Evolutionary conservation across 78 protist genomes (phyloP).

Genomic region (Dictyostelium capitatum): DNA sequence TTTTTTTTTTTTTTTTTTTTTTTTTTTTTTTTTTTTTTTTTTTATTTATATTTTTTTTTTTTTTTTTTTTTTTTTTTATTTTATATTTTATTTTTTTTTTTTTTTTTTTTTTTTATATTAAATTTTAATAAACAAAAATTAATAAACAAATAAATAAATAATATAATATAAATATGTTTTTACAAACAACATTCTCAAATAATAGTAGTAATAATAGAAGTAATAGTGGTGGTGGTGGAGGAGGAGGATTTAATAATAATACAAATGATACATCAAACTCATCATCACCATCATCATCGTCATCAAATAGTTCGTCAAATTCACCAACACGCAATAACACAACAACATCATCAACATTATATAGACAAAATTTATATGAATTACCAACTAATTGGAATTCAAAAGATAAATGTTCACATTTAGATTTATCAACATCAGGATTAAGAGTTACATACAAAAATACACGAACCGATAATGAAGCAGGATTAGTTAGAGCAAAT

Average conservation of each 20-base stretch:
- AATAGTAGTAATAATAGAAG: neutral
- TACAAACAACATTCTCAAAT: conserved; percentile 31
- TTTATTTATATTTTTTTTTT: no score
- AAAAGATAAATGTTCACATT: conserved; percentile 43
- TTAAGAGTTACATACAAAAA: conserved; percentile 53
- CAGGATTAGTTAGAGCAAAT: conserved; percentile 81
- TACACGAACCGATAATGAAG: conserved; percentile 75
- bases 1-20: no score
- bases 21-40: no score
- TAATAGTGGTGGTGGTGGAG: neutral
- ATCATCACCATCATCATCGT: neutral
- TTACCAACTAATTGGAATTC: conserved; percentile 74
- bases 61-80: no score
- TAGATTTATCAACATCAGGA: conserved; percentile 39
- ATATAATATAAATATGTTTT: neutral
- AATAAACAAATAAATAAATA: neutral
- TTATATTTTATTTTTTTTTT: no score
- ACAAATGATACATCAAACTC: neutral
- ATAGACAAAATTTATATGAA: conserved; percentile 23
- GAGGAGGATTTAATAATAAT: neutral
- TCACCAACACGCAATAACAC: neutral
- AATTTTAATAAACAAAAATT: no score
- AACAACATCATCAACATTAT: conserved; percentile 16
- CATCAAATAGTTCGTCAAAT: neutral
- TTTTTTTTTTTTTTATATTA: no score